phyloP scores from a whole-genome alignment of 2,329 filamentous ascomycete species.

The Apiospora kogelbergensis region DNA sequence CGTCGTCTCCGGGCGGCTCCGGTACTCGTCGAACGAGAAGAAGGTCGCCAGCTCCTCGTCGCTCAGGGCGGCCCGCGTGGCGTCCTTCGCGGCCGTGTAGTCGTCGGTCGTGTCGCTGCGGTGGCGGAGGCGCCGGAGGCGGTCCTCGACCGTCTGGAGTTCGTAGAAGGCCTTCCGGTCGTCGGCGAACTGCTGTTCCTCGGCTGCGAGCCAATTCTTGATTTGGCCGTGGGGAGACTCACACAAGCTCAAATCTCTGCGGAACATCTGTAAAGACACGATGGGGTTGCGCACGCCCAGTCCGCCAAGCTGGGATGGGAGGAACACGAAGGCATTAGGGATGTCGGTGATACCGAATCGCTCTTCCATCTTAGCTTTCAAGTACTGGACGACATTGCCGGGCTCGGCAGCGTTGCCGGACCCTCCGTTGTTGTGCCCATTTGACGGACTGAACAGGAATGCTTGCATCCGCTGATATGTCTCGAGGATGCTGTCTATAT shows the following conservation, averaged over 20 bases:
- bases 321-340: slow-evolving; percentile 47
- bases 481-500: slow-evolving; percentile 42
- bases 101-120: neutral
- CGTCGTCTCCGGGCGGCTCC: slow-evolving; percentile 29
- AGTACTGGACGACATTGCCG: slow-evolving; percentile 29
- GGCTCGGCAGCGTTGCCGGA: neutral
- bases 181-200: slow-evolving; percentile 13
- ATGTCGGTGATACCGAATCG: slow-evolving; percentile 38
- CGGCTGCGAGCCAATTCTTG: slow-evolving; percentile 9
- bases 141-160: neutral
- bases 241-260: slow-evolving; percentile 22
- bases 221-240: slow-evolving; percentile 10
- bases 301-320: slow-evolving; percentile 45
- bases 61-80: slow-evolving; percentile 3
- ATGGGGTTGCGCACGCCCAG: slow-evolving; percentile 48
- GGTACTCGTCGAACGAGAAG: slow-evolving; percentile 36
- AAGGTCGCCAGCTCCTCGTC: slow-evolving; percentile 25
- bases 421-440: neutral
- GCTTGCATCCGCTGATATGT: slow-evolving; percentile 42
- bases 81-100: neutral
- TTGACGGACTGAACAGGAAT: slow-evolving; percentile 33
- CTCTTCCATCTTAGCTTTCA: slow-evolving; percentile 29
- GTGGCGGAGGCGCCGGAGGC: slow-evolving; percentile 4
- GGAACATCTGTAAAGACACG: slow-evolving; percentile 38
- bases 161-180: slow-evolving; percentile 27